These are phyloP conservation scores for Cadophora sp. DNA, from an alignment of 2,329 filamentous ascomycete genomes.

Conservation along the genomic window DNA sequence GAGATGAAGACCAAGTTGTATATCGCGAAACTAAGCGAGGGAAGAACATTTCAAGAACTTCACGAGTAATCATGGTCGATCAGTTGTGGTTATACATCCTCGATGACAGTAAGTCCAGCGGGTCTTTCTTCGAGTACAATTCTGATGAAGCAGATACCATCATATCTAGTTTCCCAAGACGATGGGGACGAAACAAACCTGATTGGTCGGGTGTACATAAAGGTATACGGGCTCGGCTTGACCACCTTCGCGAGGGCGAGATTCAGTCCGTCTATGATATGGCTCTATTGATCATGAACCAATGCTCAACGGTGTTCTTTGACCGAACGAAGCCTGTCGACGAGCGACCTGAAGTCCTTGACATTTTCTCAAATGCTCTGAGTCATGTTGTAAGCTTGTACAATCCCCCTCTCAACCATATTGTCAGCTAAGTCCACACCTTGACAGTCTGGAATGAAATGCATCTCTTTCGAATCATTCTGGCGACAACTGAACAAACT, in stretches of 20 bases:
- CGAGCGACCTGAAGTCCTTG: constrained; percentile 48
- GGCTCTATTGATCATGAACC: constrained; percentile 49
- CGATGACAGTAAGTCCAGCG: constrained; percentile 40
- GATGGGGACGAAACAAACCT: constrained; percentile 50
- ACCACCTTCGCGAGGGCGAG: constrained; percentile 36
- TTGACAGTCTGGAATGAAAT: constrained; percentile 48
- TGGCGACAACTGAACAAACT: constrained; percentile 44
- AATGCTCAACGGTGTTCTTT: constrained; percentile 49
- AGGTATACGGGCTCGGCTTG: constrained; percentile 45
- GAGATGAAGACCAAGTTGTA: constrained; percentile 45
- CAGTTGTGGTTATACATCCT: constrained; percentile 53
- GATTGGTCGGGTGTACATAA: constrained; percentile 50
- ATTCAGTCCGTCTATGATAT: constrained; percentile 48
- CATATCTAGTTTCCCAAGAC: constrained; percentile 50
- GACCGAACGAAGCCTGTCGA: constrained; percentile 45
- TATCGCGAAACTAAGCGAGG: constrained; percentile 32
- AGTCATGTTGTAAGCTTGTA: constrained; percentile 47
- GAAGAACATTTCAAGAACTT: constrained; percentile 20
- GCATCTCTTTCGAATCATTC: constrained; percentile 47
- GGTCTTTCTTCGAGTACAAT: background rate
- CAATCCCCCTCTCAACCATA: background rate
- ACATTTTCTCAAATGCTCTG: constrained; percentile 52
- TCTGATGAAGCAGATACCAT: constrained; percentile 43
- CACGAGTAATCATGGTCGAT: constrained; percentile 50
- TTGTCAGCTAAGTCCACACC: background rate